Conservation (phyloP, 371 early-diverging fungal genomes). For the Mortierella sp. region DNA sequence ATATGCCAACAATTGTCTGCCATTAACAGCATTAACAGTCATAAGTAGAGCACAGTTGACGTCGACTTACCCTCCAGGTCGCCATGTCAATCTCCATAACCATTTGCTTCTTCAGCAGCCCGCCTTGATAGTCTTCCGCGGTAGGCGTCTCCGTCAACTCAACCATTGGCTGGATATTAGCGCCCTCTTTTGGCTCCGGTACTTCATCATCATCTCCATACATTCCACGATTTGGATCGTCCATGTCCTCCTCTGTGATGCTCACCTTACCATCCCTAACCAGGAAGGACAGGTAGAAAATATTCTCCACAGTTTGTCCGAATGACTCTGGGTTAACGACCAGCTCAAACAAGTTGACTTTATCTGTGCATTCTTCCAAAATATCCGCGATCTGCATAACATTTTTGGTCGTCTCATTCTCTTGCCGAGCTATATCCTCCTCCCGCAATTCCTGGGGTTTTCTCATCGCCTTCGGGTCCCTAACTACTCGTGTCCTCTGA, state of each 20-base stretch:
- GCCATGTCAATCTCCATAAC: conserved; percentile 84
- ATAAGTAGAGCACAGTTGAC: not conserved
- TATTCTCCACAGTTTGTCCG: conserved; percentile 94
- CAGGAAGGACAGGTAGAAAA: conserved; percentile 94
- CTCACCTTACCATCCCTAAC: conserved; percentile 85
- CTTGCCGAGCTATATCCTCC: conserved; percentile 81
- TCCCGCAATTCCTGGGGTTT: conserved; percentile 70
- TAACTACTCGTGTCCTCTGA: conserved; percentile 32
- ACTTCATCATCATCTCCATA: conserved; percentile 23
- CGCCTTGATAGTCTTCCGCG: conserved; percentile 71
- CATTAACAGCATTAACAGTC: not conserved
- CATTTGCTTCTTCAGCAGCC: conserved; percentile 82
- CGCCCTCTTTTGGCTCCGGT: conserved; percentile 49
- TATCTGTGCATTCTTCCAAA: conserved; percentile 61
- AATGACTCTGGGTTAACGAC: conserved; percentile 93
- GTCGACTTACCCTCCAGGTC: conserved; percentile 71
- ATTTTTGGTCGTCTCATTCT: conserved; percentile 90
- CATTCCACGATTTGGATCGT: conserved; percentile 75
- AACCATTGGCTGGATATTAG: conserved; percentile 47
- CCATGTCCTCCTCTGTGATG: conserved; percentile 74
- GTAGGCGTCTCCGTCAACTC: conserved; percentile 72
- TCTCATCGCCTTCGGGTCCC: conserved; percentile 51
- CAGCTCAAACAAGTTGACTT: conserved; percentile 86
- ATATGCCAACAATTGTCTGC: not conserved
- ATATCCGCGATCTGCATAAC: conserved; percentile 76